These are phyloP conservation scores for Aureobasidium subglaciale DNA, from an alignment of 2,329 filamentous ascomycete genomes.

Conservation along the genomic window DNA sequence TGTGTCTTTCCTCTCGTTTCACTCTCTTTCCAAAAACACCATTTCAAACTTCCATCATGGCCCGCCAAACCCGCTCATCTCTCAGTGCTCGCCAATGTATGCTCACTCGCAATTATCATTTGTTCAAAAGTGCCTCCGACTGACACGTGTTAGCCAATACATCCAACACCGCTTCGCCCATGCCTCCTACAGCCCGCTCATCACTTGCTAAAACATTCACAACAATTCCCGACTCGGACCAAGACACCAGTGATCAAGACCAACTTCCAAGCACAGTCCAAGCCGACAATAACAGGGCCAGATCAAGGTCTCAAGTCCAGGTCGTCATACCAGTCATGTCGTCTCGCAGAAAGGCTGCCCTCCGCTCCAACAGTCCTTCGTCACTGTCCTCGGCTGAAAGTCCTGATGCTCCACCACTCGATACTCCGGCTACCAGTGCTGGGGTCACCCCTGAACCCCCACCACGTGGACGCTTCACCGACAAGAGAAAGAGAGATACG, in stretches of 20 bases:
- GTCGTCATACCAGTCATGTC: conserved; percentile 14
- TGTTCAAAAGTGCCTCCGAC: background rate
- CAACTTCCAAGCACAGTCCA: background rate
- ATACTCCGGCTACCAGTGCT: conserved; percentile 57
- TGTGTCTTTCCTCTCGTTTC: background rate
- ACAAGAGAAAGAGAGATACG: conserved; percentile 28
- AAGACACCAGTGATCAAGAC: conserved; percentile 2
- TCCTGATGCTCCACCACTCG: conserved; percentile 42
- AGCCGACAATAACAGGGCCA: background rate
- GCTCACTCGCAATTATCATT: background rate
- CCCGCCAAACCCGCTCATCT: conserved; percentile 11
- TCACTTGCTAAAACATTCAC: background rate
- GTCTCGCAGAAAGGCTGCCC: background rate
- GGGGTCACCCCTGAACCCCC: conserved; percentile 47
- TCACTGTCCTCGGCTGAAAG: conserved; percentile 31
- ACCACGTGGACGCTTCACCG: conserved; percentile 23
- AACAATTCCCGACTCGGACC: conserved; percentile 6
- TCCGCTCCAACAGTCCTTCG: conserved; percentile 13
- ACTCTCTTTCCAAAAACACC: background rate
- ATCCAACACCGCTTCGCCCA: background rate
- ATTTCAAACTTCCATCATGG: conserved; percentile 2
- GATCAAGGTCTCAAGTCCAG: conserved; percentile 4
- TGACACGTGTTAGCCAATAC: background rate
- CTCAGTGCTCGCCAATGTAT: conserved; percentile 1
- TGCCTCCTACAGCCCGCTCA: background rate